Conservation (phyloP, 2,329 filamentous ascomycete species). For the Aphanoascus verrucosus region DNA sequence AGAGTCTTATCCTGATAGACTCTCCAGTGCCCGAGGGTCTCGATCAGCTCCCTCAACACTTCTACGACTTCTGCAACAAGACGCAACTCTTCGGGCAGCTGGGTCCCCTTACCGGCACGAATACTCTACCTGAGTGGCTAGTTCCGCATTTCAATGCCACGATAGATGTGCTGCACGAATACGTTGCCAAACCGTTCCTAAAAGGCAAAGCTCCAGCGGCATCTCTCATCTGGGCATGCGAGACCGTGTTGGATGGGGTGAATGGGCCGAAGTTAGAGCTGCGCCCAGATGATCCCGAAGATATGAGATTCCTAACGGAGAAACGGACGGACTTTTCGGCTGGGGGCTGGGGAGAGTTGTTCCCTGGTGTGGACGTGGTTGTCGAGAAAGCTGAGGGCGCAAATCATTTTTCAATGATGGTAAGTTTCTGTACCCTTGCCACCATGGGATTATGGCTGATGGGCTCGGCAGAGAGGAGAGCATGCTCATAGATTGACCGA, state of each 20-base stretch:
- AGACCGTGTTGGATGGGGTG: slow-evolving; percentile 13
- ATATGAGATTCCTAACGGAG: slow-evolving; percentile 15
- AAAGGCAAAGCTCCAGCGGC: slow-evolving; percentile 13
- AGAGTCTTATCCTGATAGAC: slow-evolving; percentile 44
- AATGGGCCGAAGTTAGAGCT: slow-evolving; percentile 8
- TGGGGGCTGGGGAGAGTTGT: slow-evolving; percentile 9
- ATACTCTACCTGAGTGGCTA: slow-evolving; percentile 39
- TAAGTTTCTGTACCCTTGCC: neutral
- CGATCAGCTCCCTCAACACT: slow-evolving; percentile 51
- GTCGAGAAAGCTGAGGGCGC: slow-evolving; percentile 10
- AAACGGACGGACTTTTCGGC: slow-evolving; percentile 13
- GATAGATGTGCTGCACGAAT: slow-evolving; percentile 40
- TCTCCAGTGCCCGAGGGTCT: slow-evolving; percentile 50
- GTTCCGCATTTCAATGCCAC: slow-evolving; percentile 43
- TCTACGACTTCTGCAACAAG: slow-evolving; percentile 42
- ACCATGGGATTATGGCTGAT: too few relatives aligned
- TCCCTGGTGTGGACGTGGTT: slow-evolving; percentile 7
- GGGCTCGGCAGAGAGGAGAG: neutral
- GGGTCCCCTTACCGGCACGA: slow-evolving; percentile 17
- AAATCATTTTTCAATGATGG: slow-evolving; percentile 16
- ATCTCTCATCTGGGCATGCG: neutral
- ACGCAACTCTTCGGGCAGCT: slow-evolving; percentile 40
- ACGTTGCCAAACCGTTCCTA: slow-evolving; percentile 24
- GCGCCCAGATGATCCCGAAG: slow-evolving; percentile 10
- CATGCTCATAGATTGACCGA: neutral